A percentile compares a stretch with the other conserved stretches of the same genome.
These are phyloP conservation scores for Suillus occidentalis DNA, from an alignment of 768 basidiomycete species.

Conservation along the genomic window DNA sequence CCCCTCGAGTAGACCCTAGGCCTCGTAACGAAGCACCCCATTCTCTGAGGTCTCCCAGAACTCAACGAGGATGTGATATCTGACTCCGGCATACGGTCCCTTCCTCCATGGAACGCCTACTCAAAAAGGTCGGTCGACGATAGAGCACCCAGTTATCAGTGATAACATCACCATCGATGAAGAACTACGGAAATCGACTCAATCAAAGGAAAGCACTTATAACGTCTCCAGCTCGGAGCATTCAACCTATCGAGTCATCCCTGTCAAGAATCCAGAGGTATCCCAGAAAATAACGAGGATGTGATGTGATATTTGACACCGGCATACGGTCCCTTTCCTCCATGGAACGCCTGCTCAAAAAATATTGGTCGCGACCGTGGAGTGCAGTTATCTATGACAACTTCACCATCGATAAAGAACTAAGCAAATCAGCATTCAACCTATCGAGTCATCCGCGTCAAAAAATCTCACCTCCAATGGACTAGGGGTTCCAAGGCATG, in stretches of 20 bases:
- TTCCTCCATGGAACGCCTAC: constrained; percentile 63
- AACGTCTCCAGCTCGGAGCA: neutral
- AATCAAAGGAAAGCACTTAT: neutral
- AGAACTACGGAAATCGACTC: neutral
- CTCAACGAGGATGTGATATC: constrained; percentile 61
- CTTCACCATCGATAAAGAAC: neutral
- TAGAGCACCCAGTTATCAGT: neutral
- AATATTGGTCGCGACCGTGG: constrained; percentile 45
- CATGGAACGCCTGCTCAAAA: constrained; percentile 64
- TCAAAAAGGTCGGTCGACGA: constrained; percentile 55
- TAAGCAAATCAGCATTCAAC: neutral
- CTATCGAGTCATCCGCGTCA: neutral
- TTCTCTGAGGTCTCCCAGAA: constrained; percentile 73
- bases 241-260: neutral
- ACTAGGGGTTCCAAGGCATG: too few relatives aligned
- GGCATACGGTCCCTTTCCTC: constrained; percentile 43
- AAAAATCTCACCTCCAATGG: neutral
- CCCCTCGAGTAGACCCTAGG: constrained; percentile 13
- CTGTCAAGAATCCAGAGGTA: neutral
- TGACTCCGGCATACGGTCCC: constrained; percentile 50
- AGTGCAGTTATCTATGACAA: neutral
- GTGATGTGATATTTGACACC: too few relatives aligned
- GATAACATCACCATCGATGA: neutral
- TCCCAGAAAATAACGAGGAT: too few relatives aligned
- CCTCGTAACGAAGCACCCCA: constrained; percentile 47